Evolutionary conservation across 1,284 basidiomycete species (phyloP), one percentile per base, ranked within the genome.

Genomic region (Boletus semigastroideus): DNA sequence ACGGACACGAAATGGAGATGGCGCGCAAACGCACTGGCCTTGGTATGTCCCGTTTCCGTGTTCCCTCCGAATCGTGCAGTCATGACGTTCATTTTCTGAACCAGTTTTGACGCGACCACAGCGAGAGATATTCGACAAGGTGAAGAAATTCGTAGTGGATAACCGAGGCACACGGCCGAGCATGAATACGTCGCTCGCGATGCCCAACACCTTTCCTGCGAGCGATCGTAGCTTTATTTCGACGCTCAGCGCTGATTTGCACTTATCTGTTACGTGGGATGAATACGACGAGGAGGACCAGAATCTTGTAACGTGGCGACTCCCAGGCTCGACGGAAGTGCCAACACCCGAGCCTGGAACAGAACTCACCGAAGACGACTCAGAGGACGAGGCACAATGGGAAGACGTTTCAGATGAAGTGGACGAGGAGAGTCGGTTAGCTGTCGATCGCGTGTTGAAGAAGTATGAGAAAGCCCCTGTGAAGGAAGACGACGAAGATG

Each of bases 401-500:
- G 79, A 79, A 61, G 74, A 78, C 41, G 66, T 73, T 41, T 75
- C 78, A 6, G 78, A 80, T 5, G 74, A 76, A 12, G 80, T 83
- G 44, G 74, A 83, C 45, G 74, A 76, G 20, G 90, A 92, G 66
- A 78, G 80, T 48, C 72, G 73, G 17, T 74, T 73, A 13, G 94
- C 94, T 0, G 82, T 97, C 42, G 82, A 91, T 60, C 78, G 94
- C 5, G 91, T 98, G 28, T 71, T 98, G 63, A 76, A 76, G 57
- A 96, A 96, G 74, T 99, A 98, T 64, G 83, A 85, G 59, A 90
- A 87, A 68, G 92, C 94, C 16, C 86, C 84, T 40, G 82, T 93
- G 13, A 74, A 80, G 59, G 74, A 79, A 27, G 84, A 86, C 40
- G 83, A 86, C 40, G 84, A 83, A 54, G 80, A 80, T 30, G 85